phyloP scores from a whole-genome alignment of 371 early-diverging fungal species.

The Mortierella sp. region DNA sequence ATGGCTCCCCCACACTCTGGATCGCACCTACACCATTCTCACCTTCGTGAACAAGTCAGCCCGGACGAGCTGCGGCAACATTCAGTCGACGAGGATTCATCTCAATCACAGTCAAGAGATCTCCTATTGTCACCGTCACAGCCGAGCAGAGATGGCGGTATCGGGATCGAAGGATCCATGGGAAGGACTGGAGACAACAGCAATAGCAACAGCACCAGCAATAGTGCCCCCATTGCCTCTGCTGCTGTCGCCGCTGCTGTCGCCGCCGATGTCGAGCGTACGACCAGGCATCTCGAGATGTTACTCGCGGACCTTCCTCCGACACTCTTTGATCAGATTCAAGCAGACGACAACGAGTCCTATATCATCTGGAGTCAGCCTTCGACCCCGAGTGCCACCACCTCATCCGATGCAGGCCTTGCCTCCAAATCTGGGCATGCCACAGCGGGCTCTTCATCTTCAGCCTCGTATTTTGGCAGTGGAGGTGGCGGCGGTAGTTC shows the following conservation, averaged over 20 bases:
- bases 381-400: slow-evolving; percentile 42
- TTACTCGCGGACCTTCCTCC: background rate
- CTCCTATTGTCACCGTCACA: no score
- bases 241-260: no score
- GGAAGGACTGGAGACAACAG: background rate
- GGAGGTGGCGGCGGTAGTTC: no score
- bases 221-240: no score
- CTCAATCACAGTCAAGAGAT: background rate
- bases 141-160: no score
- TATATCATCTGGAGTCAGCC: slow-evolving; percentile 63
- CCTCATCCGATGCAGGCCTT: slow-evolving; percentile 8
- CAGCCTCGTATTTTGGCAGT: background rate
- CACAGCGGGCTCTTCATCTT: slow-evolving; percentile 1
- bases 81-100: no score
- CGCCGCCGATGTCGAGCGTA: no score
- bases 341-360: slow-evolving; percentile 61
- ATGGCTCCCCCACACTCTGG: background rate
- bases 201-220: background rate
- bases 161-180: no score
- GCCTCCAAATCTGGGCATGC: slow-evolving; percentile 32
- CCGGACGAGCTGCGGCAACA: no score
- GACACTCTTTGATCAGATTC: slow-evolving; percentile 60
- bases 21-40: background rate
- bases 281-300: background rate
- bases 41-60: background rate